phyloP scores from a whole-genome alignment of 2,329 filamentous ascomycete species.

The Colletotrichum noveboracense region DNA sequence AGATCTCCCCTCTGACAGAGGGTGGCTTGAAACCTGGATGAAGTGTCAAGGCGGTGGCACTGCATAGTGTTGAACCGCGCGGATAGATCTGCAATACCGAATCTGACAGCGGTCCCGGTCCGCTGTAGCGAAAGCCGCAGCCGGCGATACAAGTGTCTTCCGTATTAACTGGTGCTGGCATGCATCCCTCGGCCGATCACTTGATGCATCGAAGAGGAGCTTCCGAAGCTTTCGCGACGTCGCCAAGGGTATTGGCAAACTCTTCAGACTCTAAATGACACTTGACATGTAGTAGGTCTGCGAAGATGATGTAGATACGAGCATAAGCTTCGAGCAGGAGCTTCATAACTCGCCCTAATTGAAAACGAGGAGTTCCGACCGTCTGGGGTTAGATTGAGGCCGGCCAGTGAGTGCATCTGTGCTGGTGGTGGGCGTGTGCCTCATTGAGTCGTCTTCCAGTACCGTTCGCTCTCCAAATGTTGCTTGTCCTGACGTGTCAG shows the following conservation, averaged over 20 bases:
- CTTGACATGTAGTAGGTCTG: not conserved
- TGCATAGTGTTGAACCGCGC: not conserved
- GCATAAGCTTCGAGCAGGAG: not conserved
- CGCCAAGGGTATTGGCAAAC: not conserved
- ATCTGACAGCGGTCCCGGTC: not conserved
- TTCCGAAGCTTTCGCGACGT: not conserved
- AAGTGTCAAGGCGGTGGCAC: conserved; percentile 20
- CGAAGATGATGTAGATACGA: not conserved
- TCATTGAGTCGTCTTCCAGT: not conserved
- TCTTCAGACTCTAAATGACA: not conserved
- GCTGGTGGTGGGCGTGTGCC: not conserved
- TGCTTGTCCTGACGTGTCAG: not conserved
- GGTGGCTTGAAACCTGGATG: not conserved
- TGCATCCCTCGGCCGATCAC: not conserved
- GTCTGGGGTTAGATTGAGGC: not conserved
- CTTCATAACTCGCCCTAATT: not conserved
- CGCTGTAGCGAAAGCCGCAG: not conserved
- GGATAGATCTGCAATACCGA: conserved; percentile 15
- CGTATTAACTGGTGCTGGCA: not conserved
- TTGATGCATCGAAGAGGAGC: not conserved
- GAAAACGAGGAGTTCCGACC: not conserved
- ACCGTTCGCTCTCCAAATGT: not conserved
- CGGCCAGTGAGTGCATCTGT: not conserved
- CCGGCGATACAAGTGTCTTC: not conserved
- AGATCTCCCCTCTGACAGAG: not conserved